A percentile compares a stretch with the other conserved stretches of the same genome.
phyloP scores from a whole-genome alignment of 768 basidiomycete species.

The Leccinum boreale region DNA sequence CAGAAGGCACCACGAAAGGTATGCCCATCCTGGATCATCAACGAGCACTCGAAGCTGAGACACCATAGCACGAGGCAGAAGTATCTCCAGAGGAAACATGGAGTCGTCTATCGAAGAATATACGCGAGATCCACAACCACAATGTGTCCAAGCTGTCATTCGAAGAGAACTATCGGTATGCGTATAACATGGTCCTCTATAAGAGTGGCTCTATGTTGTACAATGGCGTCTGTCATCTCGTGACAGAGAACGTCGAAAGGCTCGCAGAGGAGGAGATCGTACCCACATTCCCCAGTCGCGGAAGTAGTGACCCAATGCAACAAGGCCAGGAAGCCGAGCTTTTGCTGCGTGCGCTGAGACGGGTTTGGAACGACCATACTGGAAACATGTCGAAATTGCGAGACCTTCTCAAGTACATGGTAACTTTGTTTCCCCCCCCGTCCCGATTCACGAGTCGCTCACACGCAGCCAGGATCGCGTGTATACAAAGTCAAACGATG shows the following conservation, averaged over 20 bases:
- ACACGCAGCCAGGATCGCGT: conserved; percentile 73
- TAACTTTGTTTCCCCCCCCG: conserved; percentile 33
- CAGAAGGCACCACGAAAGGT: conserved; percentile 50
- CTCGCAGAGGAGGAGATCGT: conserved; percentile 75
- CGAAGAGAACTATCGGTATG: conserved; percentile 92
- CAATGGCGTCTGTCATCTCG: conserved; percentile 74
- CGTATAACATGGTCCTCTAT: conserved; percentile 90
- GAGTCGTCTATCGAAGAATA: conserved; percentile 76
- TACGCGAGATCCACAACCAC: conserved; percentile 92
- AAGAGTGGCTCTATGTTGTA: conserved; percentile 85
- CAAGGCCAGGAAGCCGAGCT: conserved; percentile 81
- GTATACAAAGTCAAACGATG: conserved; percentile 68
- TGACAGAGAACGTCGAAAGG: conserved; percentile 77
- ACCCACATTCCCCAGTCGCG: conserved; percentile 79
- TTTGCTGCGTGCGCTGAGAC: conserved; percentile 76
- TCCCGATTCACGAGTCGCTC: conserved; percentile 7
- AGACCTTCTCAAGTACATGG: conserved; percentile 96
- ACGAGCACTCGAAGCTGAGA: not conserved
- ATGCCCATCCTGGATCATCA: conserved; percentile 10
- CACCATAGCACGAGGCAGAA: conserved; percentile 62
- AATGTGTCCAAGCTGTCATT: conserved; percentile 86
- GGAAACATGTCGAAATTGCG: conserved; percentile 84
- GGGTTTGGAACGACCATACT: conserved; percentile 92
- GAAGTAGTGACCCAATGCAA: conserved; percentile 63
- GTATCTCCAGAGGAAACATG: conserved; percentile 84